phyloP scores from a whole-genome alignment of 768 basidiomycete species.

The Suillus decipiens region DNA sequence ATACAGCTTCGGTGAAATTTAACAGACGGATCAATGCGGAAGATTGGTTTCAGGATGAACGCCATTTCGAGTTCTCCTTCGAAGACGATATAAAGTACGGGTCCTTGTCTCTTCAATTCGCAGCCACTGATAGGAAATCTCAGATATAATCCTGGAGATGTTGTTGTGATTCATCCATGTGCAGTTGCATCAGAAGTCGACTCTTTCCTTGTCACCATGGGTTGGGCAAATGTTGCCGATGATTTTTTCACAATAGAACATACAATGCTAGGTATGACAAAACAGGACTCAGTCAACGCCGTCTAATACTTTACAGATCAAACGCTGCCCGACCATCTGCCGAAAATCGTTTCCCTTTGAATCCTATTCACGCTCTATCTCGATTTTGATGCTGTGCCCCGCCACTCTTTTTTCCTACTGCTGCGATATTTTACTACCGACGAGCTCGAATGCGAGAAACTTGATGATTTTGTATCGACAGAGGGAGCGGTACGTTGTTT shows the following conservation, averaged over 20 bases:
- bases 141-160: conserved; percentile 82
- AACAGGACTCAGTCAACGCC: background rate
- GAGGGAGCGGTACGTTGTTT: conserved; percentile 63
- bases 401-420: conserved; percentile 83
- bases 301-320: conserved; percentile 41
- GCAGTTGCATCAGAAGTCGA: conserved; percentile 66
- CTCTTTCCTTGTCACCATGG: conserved; percentile 57
- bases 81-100: conserved; percentile 61
- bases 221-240: conserved; percentile 70
- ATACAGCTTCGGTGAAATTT: conserved; percentile 51
- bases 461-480: conserved; percentile 76
- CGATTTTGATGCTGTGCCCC: conserved; percentile 83
- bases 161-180: conserved; percentile 77
- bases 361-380: conserved; percentile 73
- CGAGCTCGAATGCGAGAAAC: conserved; percentile 77
- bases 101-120: conserved; percentile 13
- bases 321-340: conserved; percentile 69
- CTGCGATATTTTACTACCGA: conserved; percentile 77
- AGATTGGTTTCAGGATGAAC: conserved; percentile 94
- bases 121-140: conserved; percentile 3
- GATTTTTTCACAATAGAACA: conserved; percentile 41
- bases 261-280: conserved; percentile 36
- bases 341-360: conserved; percentile 62
- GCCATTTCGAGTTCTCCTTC: conserved; percentile 81
- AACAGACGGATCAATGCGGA: conserved; percentile 75